Evolutionary conservation across 257 asterid species (phyloP).

Genomic region (Solanum ossicruentum): DNA sequence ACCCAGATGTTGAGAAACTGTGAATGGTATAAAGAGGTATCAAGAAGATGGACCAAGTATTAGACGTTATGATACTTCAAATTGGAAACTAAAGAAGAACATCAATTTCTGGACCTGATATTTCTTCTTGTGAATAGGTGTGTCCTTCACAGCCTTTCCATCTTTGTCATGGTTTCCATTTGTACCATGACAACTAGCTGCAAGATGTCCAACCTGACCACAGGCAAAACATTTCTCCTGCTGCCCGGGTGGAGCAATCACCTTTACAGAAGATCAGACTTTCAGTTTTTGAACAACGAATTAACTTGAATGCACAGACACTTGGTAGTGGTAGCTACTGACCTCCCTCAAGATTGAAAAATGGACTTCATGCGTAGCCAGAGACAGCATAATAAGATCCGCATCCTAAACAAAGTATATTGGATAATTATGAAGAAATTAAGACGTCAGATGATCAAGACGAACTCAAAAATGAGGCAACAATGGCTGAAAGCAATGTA

Average conservation of each 20-base stretch:
- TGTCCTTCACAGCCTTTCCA: slow-evolving; percentile 34
- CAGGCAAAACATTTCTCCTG: slow-evolving; percentile 88
- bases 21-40: slow-evolving; percentile 7
- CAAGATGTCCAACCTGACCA: slow-evolving; percentile 88
- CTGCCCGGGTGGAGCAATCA: slow-evolving; percentile 62
- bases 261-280: slow-evolving; percentile 27
- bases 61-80: background rate
- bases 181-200: slow-evolving; percentile 64
- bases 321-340: slow-evolving; percentile 11
- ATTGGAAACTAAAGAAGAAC: slow-evolving; percentile 1
- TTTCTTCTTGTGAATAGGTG: slow-evolving; percentile 70
- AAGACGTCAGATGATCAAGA: background rate
- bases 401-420: slow-evolving; percentile 53
- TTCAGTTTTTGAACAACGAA: background rate
- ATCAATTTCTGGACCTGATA: slow-evolving; percentile 57
- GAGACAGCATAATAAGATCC: slow-evolving; percentile 87
- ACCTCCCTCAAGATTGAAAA: slow-evolving; percentile 97
- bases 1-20: slow-evolving; percentile 91
- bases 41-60: slow-evolving; percentile 10
- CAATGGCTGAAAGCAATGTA: background rate
- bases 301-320: background rate
- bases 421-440: background rate
- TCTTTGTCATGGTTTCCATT: slow-evolving; percentile 18
- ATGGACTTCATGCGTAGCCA: slow-evolving; percentile 94
- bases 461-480: background rate